These are phyloP conservation scores for Lasiodiplodia sp. DNA, from an alignment of 2,329 filamentous ascomycete species.

Conservation along the genomic window DNA sequence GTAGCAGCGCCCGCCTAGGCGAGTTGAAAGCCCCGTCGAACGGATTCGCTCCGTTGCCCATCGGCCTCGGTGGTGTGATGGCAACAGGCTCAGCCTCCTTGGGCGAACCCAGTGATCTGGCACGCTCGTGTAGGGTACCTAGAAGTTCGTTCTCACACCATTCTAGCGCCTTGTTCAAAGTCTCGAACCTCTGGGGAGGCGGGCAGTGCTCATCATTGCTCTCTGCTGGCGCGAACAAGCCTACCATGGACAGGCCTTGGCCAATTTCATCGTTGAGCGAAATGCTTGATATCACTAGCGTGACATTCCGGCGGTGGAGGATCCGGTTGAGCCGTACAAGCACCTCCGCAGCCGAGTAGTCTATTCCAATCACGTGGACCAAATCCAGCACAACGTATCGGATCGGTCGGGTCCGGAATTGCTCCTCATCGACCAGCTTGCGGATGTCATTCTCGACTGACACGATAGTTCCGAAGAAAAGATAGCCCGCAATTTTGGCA, in stretches of 20 bases:
- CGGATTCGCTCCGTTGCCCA: conserved; percentile 38
- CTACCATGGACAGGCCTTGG: conserved; percentile 80
- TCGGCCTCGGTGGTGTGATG: conserved; percentile 36
- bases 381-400: conserved; percentile 90
- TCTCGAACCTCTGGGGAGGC: conserved; percentile 73
- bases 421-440: conserved; percentile 79
- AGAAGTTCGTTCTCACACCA: conserved; percentile 94
- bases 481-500: conserved; percentile 88
- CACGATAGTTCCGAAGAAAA: conserved; percentile 99
- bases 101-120: conserved; percentile 50
- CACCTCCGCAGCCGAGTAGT: conserved; percentile 95
- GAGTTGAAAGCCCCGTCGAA: conserved; percentile 71
- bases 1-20: conserved; percentile 78
- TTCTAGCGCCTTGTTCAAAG: conserved; percentile 92
- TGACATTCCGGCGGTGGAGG: conserved; percentile 76
- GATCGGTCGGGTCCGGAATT: conserved; percentile 79
- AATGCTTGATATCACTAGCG: conserved; percentile 83
- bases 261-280: conserved; percentile 78
- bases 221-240: conserved; percentile 72
- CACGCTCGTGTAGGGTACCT: conserved; percentile 62
- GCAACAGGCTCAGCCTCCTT: conserved; percentile 46
- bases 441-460: conserved; percentile 91
- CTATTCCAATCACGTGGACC: conserved; percentile 86
- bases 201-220: conserved; percentile 67
- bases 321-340: conserved; percentile 92